Evolutionary conservation across 208 protist species (phyloP), one percentile per base, ranked within the genome.

Genomic region (Crithidia mellificae): DNA sequence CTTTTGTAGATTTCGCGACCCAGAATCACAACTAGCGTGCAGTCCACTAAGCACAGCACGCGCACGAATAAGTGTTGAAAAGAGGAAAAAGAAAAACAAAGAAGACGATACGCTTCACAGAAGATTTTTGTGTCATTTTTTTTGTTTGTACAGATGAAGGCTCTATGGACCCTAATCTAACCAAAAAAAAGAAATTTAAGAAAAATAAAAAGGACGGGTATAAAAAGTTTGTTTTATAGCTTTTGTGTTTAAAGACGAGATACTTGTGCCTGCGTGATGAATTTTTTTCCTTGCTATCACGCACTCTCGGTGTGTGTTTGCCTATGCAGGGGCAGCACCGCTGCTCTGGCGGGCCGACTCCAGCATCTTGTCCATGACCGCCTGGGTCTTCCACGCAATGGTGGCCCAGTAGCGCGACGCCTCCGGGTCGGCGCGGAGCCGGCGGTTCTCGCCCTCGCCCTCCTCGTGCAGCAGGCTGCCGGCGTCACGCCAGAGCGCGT

Each of bases 351-450:
- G 63, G 19, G 85, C 82, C 32, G 80, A 80, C 68, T 91, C 78
- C 12, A 87, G 58, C 58, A 89, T 63, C 63, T 77, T 83, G 53
- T 88, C 83, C 70, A 88, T 82, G 39, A 89, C 81, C 2, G 65
- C 68, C 83, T 92, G 86, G 52, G 78, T 92, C 50, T 73, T 77
- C 71, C 74, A 89, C 20, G 80, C 63, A 5, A 74, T 63, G 0
- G 55, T 74, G 19, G 76, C 78, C 76, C 78, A 92, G 59, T 67
- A 58, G 17, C 68, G 81, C 15, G 73, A 58, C 44, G 59, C 61
- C 46, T 84, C 74, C 25, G 69, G 56, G 7, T 80, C 38, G 25
- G 79, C 80, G 41, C 68, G 53, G 12, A 82, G 34, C n/a, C 52
- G 72, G 38, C 27, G 20, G 0, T 24, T 29, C 24, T 63, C 71